Conservation (phyloP, 2,329 filamentous ascomycete species). For the Cladosporium sp. region DNA sequence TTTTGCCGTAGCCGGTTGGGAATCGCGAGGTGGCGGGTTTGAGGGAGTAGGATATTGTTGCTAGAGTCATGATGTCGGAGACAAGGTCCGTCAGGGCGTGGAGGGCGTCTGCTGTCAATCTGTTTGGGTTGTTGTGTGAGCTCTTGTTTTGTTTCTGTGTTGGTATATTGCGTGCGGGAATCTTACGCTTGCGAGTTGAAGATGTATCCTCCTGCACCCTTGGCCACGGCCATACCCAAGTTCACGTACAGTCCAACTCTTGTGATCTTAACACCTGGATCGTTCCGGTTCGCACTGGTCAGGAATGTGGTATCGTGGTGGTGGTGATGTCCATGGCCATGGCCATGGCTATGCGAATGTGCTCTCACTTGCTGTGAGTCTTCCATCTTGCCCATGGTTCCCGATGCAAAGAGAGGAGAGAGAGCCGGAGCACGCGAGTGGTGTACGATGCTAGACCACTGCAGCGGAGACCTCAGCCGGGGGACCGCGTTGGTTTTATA, state of each 20-base stretch:
- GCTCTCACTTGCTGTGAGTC: conserved; percentile 23
- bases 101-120: conserved; percentile 69
- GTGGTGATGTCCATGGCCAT: conserved; percentile 65
- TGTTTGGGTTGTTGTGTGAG: conserved; percentile 7
- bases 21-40: conserved; percentile 78
- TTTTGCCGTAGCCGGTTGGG: conserved; percentile 89
- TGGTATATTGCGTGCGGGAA: background rate
- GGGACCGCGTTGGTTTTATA: background rate
- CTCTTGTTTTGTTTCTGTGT: background rate
- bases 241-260: conserved; percentile 85
- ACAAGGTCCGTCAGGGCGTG: conserved; percentile 94
- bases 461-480: conserved; percentile 21
- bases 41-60: conserved; percentile 89
- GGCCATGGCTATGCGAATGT: conserved; percentile 47
- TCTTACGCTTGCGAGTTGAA: conserved; percentile 76
- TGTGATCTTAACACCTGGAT: conserved; percentile 91
- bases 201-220: conserved; percentile 84
- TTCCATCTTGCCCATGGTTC: conserved; percentile 3
- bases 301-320: conserved; percentile 83
- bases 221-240: conserved; percentile 86
- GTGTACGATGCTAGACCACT: conserved; percentile 32
- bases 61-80: conserved; percentile 88
- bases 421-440: conserved; percentile 18
- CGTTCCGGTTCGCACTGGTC: conserved; percentile 75
- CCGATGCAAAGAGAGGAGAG: background rate